A percentile compares a stretch with the other conserved stretches of the same genome.
Conservation (phyloP, 352 stramenopile species). For the Phytophthora pini region DNA sequence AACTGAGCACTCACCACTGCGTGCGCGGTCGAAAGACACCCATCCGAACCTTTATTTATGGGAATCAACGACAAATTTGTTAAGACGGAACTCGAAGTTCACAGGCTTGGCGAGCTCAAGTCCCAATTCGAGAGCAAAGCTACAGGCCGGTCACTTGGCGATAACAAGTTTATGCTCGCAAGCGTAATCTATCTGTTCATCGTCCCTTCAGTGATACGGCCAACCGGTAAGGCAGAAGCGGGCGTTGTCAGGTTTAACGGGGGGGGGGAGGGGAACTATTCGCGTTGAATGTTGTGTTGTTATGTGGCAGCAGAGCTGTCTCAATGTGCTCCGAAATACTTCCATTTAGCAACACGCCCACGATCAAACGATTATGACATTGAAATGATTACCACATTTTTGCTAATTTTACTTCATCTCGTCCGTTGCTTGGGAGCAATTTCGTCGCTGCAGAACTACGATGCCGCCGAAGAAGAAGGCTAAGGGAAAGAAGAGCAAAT, state of each 20-base stretch:
- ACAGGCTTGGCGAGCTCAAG: not conserved
- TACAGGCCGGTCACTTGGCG: not conserved
- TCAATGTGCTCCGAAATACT: too few species aligned
- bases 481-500: constrained; percentile 39
- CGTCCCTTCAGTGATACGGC: not conserved
- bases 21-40: too few species aligned
- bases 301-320: too few species aligned
- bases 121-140: not conserved
- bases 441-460: not conserved
- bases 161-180: not conserved
- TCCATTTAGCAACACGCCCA: not conserved
- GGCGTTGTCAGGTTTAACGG: too few species aligned
- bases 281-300: too few species aligned
- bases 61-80: too few species aligned
- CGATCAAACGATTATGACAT: constrained; percentile 2
- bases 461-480: constrained; percentile 59
- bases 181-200: not conserved
- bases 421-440: constrained; percentile 7
- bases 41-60: too few species aligned
- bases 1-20: too few species aligned
- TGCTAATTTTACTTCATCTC: constrained; percentile 18
- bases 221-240: too few species aligned
- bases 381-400: constrained; percentile 7
- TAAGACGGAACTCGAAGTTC: not conserved
- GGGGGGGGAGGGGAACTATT: too few species aligned